Conservation (phyloP, 2,329 filamentous ascomycete genomes). For the Neonectria faginata region DNA sequence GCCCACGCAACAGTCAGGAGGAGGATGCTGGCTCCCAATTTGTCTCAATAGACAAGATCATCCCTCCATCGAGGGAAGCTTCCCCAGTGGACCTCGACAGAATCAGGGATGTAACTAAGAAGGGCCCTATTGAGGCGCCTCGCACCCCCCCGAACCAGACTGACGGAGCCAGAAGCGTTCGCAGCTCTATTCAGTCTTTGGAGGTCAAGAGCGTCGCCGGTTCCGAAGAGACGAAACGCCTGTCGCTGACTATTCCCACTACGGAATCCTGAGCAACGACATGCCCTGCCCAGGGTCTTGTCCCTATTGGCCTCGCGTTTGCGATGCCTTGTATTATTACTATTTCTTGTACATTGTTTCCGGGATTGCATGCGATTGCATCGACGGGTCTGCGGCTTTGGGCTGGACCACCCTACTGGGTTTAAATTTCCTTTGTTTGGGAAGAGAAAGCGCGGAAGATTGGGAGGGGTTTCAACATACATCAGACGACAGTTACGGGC, state of each 20-base stretch:
- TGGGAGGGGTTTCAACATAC: constrained; percentile 20
- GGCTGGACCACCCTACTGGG: constrained; percentile 20
- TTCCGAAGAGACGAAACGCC: constrained; percentile 43
- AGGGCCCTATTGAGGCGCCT: constrained; percentile 39
- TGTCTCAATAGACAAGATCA: constrained; percentile 31
- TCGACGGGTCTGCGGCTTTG: constrained; percentile 25
- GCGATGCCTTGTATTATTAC: constrained; percentile 40
- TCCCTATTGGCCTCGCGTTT: background rate
- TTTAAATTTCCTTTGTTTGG: background rate
- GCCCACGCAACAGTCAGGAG: constrained; percentile 52
- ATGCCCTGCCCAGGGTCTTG: too few relatives aligned
- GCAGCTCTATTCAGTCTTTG: constrained; percentile 45
- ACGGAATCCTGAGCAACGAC: constrained; percentile 29
- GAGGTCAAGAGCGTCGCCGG: constrained; percentile 42
- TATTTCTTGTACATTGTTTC: constrained; percentile 38
- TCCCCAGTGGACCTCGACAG: constrained; percentile 41
- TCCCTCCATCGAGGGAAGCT: constrained; percentile 33
- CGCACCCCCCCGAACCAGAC: constrained; percentile 49
- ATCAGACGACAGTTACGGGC: constrained; percentile 18
- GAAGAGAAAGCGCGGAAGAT: constrained; percentile 12
- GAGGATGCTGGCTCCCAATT: constrained; percentile 31
- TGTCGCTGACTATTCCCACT: constrained; percentile 47
- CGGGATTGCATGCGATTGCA: constrained; percentile 34
- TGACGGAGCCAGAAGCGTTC: constrained; percentile 41
- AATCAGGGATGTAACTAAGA: constrained; percentile 31